Evolutionary conservation across 805 yeast species (phyloP), one percentile per base, ranked within the genome.

Genomic region (Lachancea thermotolerans): DNA sequence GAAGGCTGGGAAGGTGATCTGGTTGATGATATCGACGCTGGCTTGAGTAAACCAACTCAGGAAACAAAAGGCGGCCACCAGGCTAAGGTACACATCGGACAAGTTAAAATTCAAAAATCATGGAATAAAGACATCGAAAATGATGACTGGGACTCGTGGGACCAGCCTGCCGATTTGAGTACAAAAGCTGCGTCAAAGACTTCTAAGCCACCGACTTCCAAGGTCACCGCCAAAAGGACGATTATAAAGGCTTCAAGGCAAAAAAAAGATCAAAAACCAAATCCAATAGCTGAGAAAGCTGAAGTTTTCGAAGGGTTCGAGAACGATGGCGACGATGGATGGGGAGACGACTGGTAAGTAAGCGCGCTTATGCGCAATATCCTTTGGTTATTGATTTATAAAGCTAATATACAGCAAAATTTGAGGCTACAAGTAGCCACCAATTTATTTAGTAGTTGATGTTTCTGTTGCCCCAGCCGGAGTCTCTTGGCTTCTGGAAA

Each of bases 381-480:
- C 8, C 12, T 4, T 11, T 11, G 33, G 28, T 11, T 30, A 39
- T 29, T 18, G 18, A 44, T 37, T 37, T 33, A 37, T 29, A 43
- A 34, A 33, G 38, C 39, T 31, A 35, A 38, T 30, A 18, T 40
- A 37, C 32, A 37, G 29, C 30, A 29, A 21, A 36, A 44, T 35
- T 21, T 21, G 25, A 21, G 25, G 25, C 25, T 21, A 21, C 36
- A 25, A 34, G 33, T 35, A 27, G 27, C 37, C 42, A 30, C 34
- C 15, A 39, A 27, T 31, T 3, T 29, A 45, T 7, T 34, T 29
- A 38, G 30, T 44, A 44, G 27, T 30, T 30, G 25, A 39, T 31
- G 37, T 33, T 40, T 33, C 43, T 40, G 45, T 73, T 70, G 35
- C 74, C 70, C 54, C 62, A 52, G 55, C 70, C 71, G 54, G 67